Percentiles rank a stretch among this genome's conserved stretches.
Evolutionary conservation across 108 stramenopile species (phyloP).

Genomic region (Nannochloropsis gaditana): DNA sequence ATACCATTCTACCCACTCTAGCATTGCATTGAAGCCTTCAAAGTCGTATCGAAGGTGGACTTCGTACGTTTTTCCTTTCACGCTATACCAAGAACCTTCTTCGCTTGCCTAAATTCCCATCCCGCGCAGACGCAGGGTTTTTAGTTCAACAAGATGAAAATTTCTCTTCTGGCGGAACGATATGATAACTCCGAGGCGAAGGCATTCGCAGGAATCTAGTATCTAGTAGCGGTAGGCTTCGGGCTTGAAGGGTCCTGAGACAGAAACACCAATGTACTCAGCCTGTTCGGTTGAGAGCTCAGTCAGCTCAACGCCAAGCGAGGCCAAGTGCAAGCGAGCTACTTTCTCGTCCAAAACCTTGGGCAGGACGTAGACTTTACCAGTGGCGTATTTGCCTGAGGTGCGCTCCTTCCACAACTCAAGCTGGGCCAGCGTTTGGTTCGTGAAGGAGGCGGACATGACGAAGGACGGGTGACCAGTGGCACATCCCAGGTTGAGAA

Average conservation of each 20-base stretch:
- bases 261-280: slow-evolving; percentile 88
- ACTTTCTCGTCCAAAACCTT: slow-evolving; percentile 99
- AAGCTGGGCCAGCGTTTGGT: slow-evolving; percentile 98
- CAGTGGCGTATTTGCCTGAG: slow-evolving; percentile 80
- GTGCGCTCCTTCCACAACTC: slow-evolving; percentile 94
- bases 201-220: too few relatives aligned
- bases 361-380: slow-evolving; percentile 98
- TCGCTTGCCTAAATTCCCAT: too few relatives aligned
- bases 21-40: too few relatives aligned
- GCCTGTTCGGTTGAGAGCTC: slow-evolving; percentile 84
- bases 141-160: too few relatives aligned
- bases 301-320: slow-evolving; percentile 95
- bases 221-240: slow-evolving; percentile 97
- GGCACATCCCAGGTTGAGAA: slow-evolving; percentile 99
- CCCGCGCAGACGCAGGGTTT: too few relatives aligned
- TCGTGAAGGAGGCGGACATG: slow-evolving; percentile 98
- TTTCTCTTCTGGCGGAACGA: too few relatives aligned
- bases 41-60: too few relatives aligned
- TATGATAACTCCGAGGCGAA: too few relatives aligned
- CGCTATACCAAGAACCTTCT: too few relatives aligned
- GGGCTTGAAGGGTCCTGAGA: slow-evolving; percentile 95
- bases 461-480: slow-evolving; percentile 99
- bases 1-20: too few relatives aligned
- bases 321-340: slow-evolving; percentile 85
- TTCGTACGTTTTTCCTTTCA: too few relatives aligned